A percentile compares a stretch with the other conserved stretches of the same genome.
Conservation (phyloP, 164 flowering plant species). For the Hamamelis virginiana region DNA sequence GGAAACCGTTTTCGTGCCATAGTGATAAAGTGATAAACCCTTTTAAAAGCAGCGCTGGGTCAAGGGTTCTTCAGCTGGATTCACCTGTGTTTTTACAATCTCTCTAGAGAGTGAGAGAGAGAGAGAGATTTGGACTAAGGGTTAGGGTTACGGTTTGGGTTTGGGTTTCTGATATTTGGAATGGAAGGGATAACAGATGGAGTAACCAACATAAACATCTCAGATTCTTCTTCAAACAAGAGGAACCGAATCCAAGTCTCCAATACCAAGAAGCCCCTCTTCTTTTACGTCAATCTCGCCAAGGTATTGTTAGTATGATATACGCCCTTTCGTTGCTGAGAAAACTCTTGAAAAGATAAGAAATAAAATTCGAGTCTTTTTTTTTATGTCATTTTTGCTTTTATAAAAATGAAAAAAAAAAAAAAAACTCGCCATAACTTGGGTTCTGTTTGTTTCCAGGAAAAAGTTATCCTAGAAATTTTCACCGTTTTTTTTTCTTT, state of each 20-base stretch:
- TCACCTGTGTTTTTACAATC: too few species aligned
- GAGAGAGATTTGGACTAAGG: background rate
- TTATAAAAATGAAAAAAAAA: too few species aligned
- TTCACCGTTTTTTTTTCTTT: background rate
- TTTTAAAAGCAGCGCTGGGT: too few species aligned
- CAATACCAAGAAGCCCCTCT: constrained; percentile 64
- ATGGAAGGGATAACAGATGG: constrained; percentile 55
- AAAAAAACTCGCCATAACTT: background rate
- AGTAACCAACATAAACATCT: constrained; percentile 37
- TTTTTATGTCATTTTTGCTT: too few species aligned
- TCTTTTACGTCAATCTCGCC: constrained; percentile 72
- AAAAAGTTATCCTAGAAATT: background rate
- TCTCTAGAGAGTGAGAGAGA: background rate
- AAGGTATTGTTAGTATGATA: constrained; percentile 36
- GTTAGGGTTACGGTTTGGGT: background rate
- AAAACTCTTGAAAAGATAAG: background rate
- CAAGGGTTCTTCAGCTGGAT: too few species aligned
- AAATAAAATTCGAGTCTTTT: too few species aligned
- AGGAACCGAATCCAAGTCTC: constrained; percentile 70
- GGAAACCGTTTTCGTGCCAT: too few species aligned
- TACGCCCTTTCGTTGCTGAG: background rate
- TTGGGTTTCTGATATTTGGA: background rate
- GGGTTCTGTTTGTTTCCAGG: background rate
- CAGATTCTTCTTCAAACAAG: constrained; percentile 28
- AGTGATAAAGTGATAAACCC: too few species aligned